These are phyloP conservation scores for Cyclocybe cylindracea DNA, from an alignment of 768 basidiomycete genomes.

Conservation along the genomic window DNA sequence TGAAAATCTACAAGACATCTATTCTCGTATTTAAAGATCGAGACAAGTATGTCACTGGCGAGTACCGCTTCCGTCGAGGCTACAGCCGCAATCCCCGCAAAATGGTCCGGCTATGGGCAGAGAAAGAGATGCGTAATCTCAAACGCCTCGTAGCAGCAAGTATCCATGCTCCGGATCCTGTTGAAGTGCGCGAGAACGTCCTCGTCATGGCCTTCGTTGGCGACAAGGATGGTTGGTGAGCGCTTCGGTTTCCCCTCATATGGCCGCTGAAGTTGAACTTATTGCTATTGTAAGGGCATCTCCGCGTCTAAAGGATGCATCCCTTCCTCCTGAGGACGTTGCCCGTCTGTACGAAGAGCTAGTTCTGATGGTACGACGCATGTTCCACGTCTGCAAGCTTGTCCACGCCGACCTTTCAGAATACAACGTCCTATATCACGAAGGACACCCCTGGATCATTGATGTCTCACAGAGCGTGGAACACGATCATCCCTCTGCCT, in stretches of 20 bases:
- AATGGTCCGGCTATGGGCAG: constrained; percentile 98
- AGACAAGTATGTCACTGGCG: constrained; percentile 95
- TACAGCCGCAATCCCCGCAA: constrained; percentile 94
- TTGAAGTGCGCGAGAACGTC: constrained; percentile 96
- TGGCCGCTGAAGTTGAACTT: constrained; percentile 1
- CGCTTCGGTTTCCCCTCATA: constrained; percentile 12
- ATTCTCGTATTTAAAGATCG: constrained; percentile 97
- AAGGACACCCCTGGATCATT: constrained; percentile 85
- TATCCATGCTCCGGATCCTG: constrained; percentile 81
- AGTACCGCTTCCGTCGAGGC: constrained; percentile 91
- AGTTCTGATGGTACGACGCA: constrained; percentile 73
- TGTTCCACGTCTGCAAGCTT: constrained; percentile 90
- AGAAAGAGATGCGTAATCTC: constrained; percentile 98
- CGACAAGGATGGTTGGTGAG: constrained; percentile 77
- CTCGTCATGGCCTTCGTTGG: constrained; percentile 96
- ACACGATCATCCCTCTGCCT: constrained; percentile 95
- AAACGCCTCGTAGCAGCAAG: constrained; percentile 83
- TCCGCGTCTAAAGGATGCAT: constrained; percentile 90
- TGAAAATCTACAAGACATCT: constrained; percentile 99
- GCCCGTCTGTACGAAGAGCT: constrained; percentile 75
- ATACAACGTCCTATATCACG: constrained; percentile 94
- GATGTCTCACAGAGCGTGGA: constrained; percentile 99
- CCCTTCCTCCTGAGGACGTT: constrained; percentile 46
- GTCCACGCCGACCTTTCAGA: constrained; percentile 98
- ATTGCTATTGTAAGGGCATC: constrained; percentile 64